Base-by-base conservation (phyloP, 2,329 filamentous ascomycete species). In the Colletotrichum liriopes region DNA sequence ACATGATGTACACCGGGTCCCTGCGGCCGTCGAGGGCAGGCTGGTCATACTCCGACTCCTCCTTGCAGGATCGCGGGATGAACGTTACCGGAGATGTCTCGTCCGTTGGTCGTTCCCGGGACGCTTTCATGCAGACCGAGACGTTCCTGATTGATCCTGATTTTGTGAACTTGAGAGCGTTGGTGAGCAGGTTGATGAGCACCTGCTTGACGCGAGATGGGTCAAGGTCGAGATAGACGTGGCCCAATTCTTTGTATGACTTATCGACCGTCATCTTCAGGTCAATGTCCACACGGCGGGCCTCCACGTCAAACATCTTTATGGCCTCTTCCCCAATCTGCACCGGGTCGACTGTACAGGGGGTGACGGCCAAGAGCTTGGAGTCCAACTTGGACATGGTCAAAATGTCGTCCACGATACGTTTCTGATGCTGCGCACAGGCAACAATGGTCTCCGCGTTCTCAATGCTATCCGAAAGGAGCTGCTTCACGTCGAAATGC, bases 131-230 rank as follows among this genome's bases (percentile, higher is more conserved):
- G 41, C 79, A 81, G 2, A 90, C 83, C 1, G 81, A 82, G 43
- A 90, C 86, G 52, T 89, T 88, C 9, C 91, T 87, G 16, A 84
- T 88, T 20, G 86, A 85, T 23, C 91, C 89, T 0, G 86, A 86
- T 45, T 90, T 90, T 1, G 94, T 96, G 78, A 95, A 96, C 77
- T 96, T 96, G 80, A 96, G 91, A 0, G 93, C 93, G 77, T 96
- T 96, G 9, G 93, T 94, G 11, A 93, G 88, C 1, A 96, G 86
- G 76, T 96, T 96, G 79, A 96, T 94, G 4, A 95, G 84, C 0
- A 95, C 92, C 80, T 96, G 93, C 63, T 93, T 88, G 61, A 96
- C 90, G 32, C 93, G 88, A 20, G 91, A 93, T 0, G 93, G 92
- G 78, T 96, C 94, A 37, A 94, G 81, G 43, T 86, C 82, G 3